These are phyloP conservation scores for Backusella mclennaniae DNA, from an alignment of 192 early-diverging fungal species.

Conservation along the genomic window DNA sequence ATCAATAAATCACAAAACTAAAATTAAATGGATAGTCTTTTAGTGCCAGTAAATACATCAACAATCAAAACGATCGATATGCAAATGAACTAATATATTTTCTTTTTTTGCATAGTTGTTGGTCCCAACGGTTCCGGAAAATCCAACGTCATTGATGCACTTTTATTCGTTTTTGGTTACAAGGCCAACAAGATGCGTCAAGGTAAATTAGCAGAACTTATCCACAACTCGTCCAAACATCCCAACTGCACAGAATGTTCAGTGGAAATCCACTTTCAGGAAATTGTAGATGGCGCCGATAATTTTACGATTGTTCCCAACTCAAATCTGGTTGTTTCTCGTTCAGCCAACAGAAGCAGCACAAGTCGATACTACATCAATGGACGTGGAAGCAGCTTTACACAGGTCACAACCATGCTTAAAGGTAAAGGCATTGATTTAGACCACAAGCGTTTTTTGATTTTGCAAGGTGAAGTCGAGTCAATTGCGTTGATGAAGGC, in stretches of 20 bases:
- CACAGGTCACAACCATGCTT: constrained; percentile 81
- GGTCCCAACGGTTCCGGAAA: constrained; percentile 99
- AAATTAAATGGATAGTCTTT: constrained; percentile 57
- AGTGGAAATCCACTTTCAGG: constrained; percentile 94
- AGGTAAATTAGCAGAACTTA: constrained; percentile 91
- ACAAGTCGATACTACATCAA: constrained; percentile 79
- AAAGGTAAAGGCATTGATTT: constrained; percentile 88
- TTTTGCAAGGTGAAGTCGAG: constrained; percentile 99
- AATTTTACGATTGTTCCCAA: constrained; percentile 58
- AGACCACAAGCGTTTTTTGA: constrained; percentile 97
- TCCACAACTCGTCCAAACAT: constrained; percentile 84
- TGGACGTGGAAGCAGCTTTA: constrained; percentile 62
- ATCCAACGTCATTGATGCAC: constrained; percentile 97
- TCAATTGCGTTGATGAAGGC: constrained; percentile 98
- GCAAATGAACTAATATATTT: not conserved
- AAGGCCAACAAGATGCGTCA: constrained; percentile 97
- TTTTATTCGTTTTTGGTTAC: constrained; percentile 99
- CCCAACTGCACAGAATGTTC: constrained; percentile 72
- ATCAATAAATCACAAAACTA: not conserved
- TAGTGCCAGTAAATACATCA: constrained; percentile 41
- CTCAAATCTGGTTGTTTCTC: constrained; percentile 76
- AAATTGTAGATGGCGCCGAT: constrained; percentile 79
- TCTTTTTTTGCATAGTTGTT: constrained; percentile 63
- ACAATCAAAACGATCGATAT: not conserved
- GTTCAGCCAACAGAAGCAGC: constrained; percentile 67